Conservation (phyloP, 495 filamentous ascomycete genomes). For the Trichoderma orchidacearum region DNA sequence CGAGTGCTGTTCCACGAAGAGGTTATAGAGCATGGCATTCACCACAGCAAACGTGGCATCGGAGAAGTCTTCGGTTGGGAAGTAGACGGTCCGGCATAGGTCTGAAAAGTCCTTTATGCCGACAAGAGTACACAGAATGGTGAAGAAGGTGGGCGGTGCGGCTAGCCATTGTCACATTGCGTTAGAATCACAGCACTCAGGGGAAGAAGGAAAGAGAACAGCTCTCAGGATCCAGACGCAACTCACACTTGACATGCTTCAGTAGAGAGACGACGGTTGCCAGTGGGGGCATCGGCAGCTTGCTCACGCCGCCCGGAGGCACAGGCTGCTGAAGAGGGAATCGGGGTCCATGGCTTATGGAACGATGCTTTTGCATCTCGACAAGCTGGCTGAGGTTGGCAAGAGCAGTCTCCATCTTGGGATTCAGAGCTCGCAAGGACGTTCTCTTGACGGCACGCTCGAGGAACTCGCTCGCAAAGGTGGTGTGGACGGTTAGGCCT, state of each 20-base stretch:
- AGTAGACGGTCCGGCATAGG: slow-evolving; percentile 45
- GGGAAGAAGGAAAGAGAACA: background rate
- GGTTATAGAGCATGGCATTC: slow-evolving; percentile 40
- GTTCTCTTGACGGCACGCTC: slow-evolving; percentile 44
- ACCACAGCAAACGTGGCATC: slow-evolving; percentile 41
- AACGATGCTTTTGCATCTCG: slow-evolving; percentile 29
- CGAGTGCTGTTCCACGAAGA: slow-evolving; percentile 38
- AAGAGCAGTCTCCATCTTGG: slow-evolving; percentile 42
- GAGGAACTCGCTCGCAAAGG: slow-evolving; percentile 48
- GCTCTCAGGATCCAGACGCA: too few relatives aligned
- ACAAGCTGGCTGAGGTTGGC: slow-evolving; percentile 44
- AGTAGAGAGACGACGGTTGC: slow-evolving; percentile 35
- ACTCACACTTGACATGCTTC: slow-evolving; percentile 27
- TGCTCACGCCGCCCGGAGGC: slow-evolving; percentile 24
- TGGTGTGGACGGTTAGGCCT: slow-evolving; percentile 47
- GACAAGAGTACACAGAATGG: slow-evolving; percentile 25
- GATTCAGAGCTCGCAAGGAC: slow-evolving; percentile 28
- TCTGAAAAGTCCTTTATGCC: slow-evolving; percentile 40
- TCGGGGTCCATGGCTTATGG: slow-evolving; percentile 24
- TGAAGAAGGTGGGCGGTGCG: slow-evolving; percentile 21
- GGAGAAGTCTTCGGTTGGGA: slow-evolving; percentile 42
- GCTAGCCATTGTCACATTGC: slow-evolving; percentile 9
- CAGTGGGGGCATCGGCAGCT: slow-evolving; percentile 42
- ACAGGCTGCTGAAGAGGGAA: slow-evolving; percentile 28
- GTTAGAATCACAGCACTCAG: slow-evolving; percentile 6